Evolutionary conservation across 2,329 filamentous ascomycete genomes (phyloP).

Genomic region (Phyllosticta paracitricarpa): DNA sequence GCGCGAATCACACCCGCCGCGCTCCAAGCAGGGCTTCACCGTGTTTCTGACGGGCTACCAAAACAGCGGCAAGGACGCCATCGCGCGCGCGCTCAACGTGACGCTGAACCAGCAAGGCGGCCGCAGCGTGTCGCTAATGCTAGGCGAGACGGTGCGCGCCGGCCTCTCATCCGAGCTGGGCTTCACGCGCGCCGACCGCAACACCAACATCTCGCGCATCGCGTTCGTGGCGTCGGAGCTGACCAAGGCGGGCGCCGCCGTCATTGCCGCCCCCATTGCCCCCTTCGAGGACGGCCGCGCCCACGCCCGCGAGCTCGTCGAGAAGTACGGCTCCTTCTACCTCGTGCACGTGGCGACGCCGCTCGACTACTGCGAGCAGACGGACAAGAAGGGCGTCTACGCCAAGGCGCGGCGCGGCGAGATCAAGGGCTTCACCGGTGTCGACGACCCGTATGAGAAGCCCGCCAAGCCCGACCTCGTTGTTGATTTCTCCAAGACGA

Average conservation of each 20-base stretch:
- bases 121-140: slow-evolving; percentile 82
- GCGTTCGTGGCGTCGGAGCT: slow-evolving; percentile 93
- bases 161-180: slow-evolving; percentile 93
- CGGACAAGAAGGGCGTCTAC: slow-evolving; percentile 88
- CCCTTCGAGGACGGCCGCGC: slow-evolving; percentile 73
- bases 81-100: slow-evolving; percentile 89
- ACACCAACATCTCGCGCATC: slow-evolving; percentile 91
- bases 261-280: slow-evolving; percentile 93
- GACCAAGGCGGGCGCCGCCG: slow-evolving; percentile 82
- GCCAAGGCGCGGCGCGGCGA: slow-evolving; percentile 71
- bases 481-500: slow-evolving; percentile 78
- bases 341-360: slow-evolving; percentile 90
- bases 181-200: slow-evolving; percentile 85
- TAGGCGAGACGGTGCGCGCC: slow-evolving; percentile 88
- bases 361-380: slow-evolving; percentile 88
- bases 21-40: slow-evolving; percentile 89
- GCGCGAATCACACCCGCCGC: slow-evolving; percentile 88
- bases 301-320: slow-evolving; percentile 72
- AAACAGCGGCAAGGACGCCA: slow-evolving; percentile 94
- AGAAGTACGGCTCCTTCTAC: slow-evolving; percentile 86
- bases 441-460: slow-evolving; percentile 91
- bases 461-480: slow-evolving; percentile 73
- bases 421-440: slow-evolving; percentile 96
- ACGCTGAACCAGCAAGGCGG: slow-evolving; percentile 97
- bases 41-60: slow-evolving; percentile 95